These are phyloP conservation scores for Tuber brumale DNA, from an alignment of 495 filamentous ascomycete genomes.

Conservation along the genomic window DNA sequence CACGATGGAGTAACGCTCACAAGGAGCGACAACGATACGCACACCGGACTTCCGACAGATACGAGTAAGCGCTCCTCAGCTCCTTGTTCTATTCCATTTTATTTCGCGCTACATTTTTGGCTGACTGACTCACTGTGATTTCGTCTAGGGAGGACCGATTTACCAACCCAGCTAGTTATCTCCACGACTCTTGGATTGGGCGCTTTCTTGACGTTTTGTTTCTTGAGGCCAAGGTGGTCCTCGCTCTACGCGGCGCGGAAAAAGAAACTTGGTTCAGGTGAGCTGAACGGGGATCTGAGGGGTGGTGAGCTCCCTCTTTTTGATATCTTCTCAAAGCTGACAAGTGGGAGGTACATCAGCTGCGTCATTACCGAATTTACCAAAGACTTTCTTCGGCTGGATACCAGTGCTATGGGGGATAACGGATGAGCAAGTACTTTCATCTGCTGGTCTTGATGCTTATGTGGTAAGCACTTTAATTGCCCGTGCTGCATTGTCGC, in stretches of 20 bases:
- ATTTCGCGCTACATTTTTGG: neutral
- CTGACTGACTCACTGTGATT: neutral
- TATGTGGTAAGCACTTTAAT: conserved; percentile 64
- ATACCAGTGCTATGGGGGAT: conserved; percentile 82
- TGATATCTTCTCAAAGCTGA: conserved; percentile 8
- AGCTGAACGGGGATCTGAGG: conserved; percentile 1
- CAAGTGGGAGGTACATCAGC: conserved; percentile 61
- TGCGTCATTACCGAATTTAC: conserved; percentile 73
- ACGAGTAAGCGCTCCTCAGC: neutral
- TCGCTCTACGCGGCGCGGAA: conserved; percentile 79
- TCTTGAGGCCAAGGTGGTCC: conserved; percentile 86
- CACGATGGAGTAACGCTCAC: neutral
- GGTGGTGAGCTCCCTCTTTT: neutral
- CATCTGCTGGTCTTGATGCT: conserved; percentile 88
- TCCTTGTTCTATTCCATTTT: neutral
- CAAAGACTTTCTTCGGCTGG: conserved; percentile 87
- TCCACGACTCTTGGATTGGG: conserved; percentile 36
- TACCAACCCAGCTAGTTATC: conserved; percentile 31
- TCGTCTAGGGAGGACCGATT: conserved; percentile 2
- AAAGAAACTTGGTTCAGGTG: conserved; percentile 38
- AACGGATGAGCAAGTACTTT: conserved; percentile 79
- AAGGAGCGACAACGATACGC: neutral
- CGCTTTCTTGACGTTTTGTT: conserved; percentile 44
- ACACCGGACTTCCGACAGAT: neutral
- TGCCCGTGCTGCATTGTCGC: neutral